Base-by-base conservation (phyloP, 768 basidiomycete species). In the Arthromyces matolae region DNA sequence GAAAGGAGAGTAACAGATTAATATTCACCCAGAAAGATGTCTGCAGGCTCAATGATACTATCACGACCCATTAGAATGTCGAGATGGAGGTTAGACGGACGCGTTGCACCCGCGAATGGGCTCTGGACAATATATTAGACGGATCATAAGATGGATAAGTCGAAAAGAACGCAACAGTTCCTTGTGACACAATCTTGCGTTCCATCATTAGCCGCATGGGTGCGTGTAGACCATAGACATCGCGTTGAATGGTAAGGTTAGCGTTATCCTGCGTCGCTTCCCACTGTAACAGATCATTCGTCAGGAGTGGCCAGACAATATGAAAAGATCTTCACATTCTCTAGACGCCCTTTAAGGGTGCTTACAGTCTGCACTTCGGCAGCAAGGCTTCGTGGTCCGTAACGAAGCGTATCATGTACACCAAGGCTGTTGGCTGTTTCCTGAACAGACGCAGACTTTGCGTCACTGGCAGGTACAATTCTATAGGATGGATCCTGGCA, bases 1-100 rank as follows among this genome's bases (percentile, higher is more conserved):
- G 8, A 19, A 44, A 19, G 34, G 14, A 36, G 6, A n/a, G n/a
- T n/a, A n/a, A n/a, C 28, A 13, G 12, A 12, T 22, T 24, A 12
- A 18, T 25, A 67, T 80, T 36, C 57, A 83, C 93, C 84, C 31
- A 78, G 72, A 73, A 97, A 89, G 56, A 95, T 76, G 61, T 98
- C 95, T 2, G 70, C 69, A 4, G 84, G 77, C 22, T 86, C 85
- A 45, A 99, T 74, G 19, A 69, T 73, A 65, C 96, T 91, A 60
- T 99, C 95, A 31, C 86, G 82, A 37, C 95, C 95, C 82, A 89
- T 89, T 49, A 99, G 68, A 57, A 98, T 89, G 64, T 99, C 95
- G 22, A 94, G 80, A 54, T 90, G 86, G 31, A 97, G 62, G 68
- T 97, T 96, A 9, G 83, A 81, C 42, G 77, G 78, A 13, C 77